Percentiles rank a stretch among this genome's conserved stretches.
These are phyloP conservation scores for Exutisphaerella laricina DNA, from an alignment of 2,329 filamentous ascomycete species.

Conservation along the genomic window DNA sequence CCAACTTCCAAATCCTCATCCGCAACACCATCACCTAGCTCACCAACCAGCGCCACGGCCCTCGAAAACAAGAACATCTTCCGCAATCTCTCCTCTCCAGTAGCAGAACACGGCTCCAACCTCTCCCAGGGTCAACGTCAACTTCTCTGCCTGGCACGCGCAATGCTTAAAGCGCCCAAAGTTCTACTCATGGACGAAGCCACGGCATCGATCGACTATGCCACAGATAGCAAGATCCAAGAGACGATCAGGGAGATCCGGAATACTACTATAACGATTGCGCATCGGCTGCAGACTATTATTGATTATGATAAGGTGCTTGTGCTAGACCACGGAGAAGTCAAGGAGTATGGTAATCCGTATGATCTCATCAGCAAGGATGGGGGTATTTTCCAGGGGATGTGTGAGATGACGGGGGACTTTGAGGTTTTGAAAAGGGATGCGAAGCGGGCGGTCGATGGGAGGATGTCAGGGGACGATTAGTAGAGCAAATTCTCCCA, in stretches of 20 bases:
- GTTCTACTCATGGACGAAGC: constrained; percentile 99
- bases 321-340: constrained; percentile 80
- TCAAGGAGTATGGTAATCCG: constrained; percentile 88
- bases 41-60: constrained; percentile 37
- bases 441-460: constrained; percentile 49
- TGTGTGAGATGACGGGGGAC: constrained; percentile 65
- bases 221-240: constrained; percentile 92
- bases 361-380: constrained; percentile 70
- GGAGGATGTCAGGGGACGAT: constrained; percentile 37
- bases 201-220: constrained; percentile 94
- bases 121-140: constrained; percentile 95
- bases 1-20: constrained; percentile 31
- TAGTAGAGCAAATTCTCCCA: neutral
- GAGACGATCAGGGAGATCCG: constrained; percentile 90
- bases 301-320: constrained; percentile 98
- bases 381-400: constrained; percentile 59
- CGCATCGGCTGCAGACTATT: constrained; percentile 91
- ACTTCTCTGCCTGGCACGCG: constrained; percentile 85
- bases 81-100: constrained; percentile 72
- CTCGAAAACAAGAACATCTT: constrained; percentile 92
- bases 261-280: constrained; percentile 92
- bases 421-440: constrained; percentile 52
- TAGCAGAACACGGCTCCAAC: constrained; percentile 88
- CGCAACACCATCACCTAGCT: constrained; percentile 29
- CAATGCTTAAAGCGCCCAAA: constrained; percentile 82